Evolutionary conservation across 2,329 filamentous ascomycete species (phyloP).

Genomic region (Penicillium brevicompactum): DNA sequence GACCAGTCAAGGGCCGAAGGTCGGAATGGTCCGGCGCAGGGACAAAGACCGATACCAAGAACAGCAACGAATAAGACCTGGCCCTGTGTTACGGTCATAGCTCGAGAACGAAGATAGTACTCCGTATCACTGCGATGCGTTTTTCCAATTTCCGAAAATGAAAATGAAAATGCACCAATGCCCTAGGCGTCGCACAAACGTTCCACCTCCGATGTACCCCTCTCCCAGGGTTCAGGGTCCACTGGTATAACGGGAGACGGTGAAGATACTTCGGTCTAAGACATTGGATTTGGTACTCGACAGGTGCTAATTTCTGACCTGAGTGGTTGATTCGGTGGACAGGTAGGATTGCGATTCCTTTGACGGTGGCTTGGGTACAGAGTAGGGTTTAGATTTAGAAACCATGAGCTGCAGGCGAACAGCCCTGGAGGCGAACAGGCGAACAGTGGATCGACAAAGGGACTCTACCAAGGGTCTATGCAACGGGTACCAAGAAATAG

Average conservation of each 20-base stretch:
- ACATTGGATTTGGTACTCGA: no score
- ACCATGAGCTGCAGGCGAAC: no score
- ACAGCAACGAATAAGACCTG: background rate
- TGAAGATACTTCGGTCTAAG: no score
- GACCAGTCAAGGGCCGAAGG: background rate
- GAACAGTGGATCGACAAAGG: no score
- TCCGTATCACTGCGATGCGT: background rate
- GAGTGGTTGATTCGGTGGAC: no score
- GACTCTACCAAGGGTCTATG: no score
- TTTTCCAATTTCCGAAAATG: background rate
- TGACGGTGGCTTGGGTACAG: no score
- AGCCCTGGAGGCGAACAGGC: no score
- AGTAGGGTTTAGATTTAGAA: no score
- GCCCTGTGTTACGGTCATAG: background rate
- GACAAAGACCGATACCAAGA: background rate
- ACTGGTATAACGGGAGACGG: background rate
- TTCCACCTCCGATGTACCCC: background rate
- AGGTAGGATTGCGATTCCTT: no score
- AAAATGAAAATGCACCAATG: background rate
- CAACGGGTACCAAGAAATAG: no score
- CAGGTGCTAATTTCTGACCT: no score
- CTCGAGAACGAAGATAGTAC: background rate
- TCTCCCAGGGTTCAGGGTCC: slow-evolving; percentile 4
- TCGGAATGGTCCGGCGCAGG: slow-evolving; percentile 10
- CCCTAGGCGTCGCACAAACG: background rate